Evolutionary conservation across 805 yeast species (phyloP), one percentile per base, ranked within the genome.

Genomic region (Isabelozyma pseudorhagii): DNA sequence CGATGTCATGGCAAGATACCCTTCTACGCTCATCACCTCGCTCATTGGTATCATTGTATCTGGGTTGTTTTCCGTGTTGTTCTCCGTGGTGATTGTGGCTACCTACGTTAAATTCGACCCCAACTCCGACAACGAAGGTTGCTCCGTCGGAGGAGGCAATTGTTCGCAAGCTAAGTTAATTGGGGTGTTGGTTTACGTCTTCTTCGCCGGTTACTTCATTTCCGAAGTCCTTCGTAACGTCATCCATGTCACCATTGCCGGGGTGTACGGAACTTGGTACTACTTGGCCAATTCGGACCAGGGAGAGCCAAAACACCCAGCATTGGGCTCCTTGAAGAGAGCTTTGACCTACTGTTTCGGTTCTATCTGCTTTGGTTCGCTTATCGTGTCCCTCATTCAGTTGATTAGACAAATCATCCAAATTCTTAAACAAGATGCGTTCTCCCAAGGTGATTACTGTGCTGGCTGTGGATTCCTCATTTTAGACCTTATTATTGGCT

Each of bases 251-350:
- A 81, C 91, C 0, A 83, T 89, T 44, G 78, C 93, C 21, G 96
- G 96, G 25, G 82, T 90, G 15, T 92, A 81, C 63, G 97, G 97
- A 8, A 81, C 93, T 8, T 92, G 97, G 97, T 91, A 89, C 67
- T 92, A 89, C 67, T 79, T 87, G 66, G 79, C 87, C 15, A 75
- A 76, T 48, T 81, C 90, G 10, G 90, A 85, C 62, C 86, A 85
- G 63, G 91, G 91, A 3, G 85, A 81, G 72, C 96, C 97, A 31
- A 77, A 63, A 58, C 78, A 80, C 73, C 93, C 96, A 3, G 94
- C 96, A 0, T 71, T 84, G 52, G 91, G 94, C 2, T 85, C 97
- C 2, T 82, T 91, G 55, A 81, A 75, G 59, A 78, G 96, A 56
- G 89, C 96, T 0, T 66, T 89, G 67, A 87, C 96, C 3, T 87